Evolutionary conservation across 2,329 filamentous ascomycete genomes (phyloP), one percentile per base, ranked within the genome.

Genomic region (Periglandula ipomoeae): DNA sequence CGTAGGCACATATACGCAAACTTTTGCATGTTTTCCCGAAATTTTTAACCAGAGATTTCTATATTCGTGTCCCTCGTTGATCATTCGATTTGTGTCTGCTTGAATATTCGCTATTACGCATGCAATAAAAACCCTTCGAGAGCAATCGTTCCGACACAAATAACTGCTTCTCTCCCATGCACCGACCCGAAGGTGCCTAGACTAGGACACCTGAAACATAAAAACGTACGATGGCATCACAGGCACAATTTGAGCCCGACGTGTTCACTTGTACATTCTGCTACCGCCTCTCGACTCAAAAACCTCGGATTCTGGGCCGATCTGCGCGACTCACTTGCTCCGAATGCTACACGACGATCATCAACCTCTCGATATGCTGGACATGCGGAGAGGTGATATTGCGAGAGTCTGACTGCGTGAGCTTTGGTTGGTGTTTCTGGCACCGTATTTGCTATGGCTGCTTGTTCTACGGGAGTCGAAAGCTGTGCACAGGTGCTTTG

Each of bases 371-470:
- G 51, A 73, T 80, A 46, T 80, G 73, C 60, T 80, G 66, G 78
- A 75, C 73, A 23, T 81, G 78, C 53, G 75, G 76, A 19, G 75
- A 79, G 59, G 60, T 76, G 39, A 69, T 81, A 11, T 69, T 70
- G 32, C 72, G 76, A 23, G 73, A 68, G 0, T 71, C 76, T 22
- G 76, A 79, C 50, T 75, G 73, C 52, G 73, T 80, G 37, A 79
- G 75, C 53, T 65, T 80, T n/a, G 76, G 76, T 0, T 80, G 73
- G 76, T 79, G 75, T 56, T 81, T 81, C 57, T 81, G 76, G 78
- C 77, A 81, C 56, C 65, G 68, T 35, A 66, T 61, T 1, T 81
- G 75, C 58, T 81, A 78, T 59, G 75, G 76, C 15, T 81, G 76
- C 57, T 57, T 81, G 52, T 61, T 79, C 35, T 80, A 67, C 50